Evolutionary conservation across 331 rosid species (phyloP).

Genomic region (Pyracantha coccinea): DNA sequence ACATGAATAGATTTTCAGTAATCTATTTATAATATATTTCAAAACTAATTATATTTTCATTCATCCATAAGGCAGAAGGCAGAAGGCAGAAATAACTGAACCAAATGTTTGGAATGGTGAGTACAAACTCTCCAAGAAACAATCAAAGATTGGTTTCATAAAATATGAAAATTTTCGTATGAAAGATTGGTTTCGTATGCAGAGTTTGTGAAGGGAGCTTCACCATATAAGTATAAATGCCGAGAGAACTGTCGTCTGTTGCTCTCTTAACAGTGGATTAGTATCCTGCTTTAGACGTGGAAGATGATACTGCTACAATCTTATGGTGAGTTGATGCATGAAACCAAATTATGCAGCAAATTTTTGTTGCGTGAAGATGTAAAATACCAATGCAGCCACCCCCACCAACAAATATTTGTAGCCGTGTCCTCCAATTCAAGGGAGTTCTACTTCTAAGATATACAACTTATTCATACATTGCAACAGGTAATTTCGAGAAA

Average conservation of each 20-base stretch:
- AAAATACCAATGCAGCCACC: conserved; percentile 75
- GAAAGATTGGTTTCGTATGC: too few species aligned
- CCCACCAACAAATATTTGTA: conserved; percentile 68
- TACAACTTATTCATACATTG: not conserved
- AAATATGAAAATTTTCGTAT: not conserved
- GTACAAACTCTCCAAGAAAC: not conserved
- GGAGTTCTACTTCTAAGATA: conserved; percentile 71
- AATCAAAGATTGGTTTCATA: conserved; percentile 5
- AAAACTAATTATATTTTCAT: too few species aligned
- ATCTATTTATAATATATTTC: too few species aligned
- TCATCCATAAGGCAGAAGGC: too few species aligned
- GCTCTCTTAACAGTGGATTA: conserved; percentile 41
- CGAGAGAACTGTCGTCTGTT: conserved; percentile 29
- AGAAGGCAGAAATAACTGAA: not conserved
- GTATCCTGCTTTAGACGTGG: not conserved
- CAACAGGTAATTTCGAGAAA: not conserved
- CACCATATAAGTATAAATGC: not conserved
- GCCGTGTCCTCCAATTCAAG: conserved; percentile 76
- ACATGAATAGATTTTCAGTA: too few species aligned
- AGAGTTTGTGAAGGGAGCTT: not conserved
- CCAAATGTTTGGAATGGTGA: not conserved
- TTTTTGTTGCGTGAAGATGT: not conserved
- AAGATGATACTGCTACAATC: not conserved
- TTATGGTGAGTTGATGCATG: not conserved
- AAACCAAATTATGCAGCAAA: not conserved